A percentile compares a stretch with the other conserved stretches of the same genome.
Evolutionary conservation across 2,329 filamentous ascomycete genomes (phyloP).

Genomic region (Dactylellina cionopaga): DNA sequence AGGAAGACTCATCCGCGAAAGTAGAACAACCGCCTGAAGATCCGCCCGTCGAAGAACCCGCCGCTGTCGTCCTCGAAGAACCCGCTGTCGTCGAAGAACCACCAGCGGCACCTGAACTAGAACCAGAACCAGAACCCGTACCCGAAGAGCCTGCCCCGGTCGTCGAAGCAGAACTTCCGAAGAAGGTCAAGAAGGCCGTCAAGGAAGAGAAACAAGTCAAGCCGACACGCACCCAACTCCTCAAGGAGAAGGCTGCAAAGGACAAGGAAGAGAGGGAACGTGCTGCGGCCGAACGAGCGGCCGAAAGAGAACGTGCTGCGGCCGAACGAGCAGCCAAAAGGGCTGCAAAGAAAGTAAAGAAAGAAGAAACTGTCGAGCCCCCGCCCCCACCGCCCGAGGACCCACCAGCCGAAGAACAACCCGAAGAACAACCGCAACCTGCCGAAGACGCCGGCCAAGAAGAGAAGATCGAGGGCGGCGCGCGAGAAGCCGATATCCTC

Average conservation of each 20-base stretch:
- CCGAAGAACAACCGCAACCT: not conserved
- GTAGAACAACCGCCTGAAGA: conserved; percentile 18
- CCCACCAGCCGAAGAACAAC: conserved; percentile 17
- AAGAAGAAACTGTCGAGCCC: not conserved
- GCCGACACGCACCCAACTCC: conserved; percentile 39
- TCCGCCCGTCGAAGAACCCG: conserved; percentile 28
- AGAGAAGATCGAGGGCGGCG: conserved; percentile 8
- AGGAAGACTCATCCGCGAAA: conserved; percentile 34
- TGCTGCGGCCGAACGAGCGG: conserved; percentile 23
- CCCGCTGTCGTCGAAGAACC: conserved; percentile 7
- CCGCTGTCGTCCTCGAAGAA: no score
- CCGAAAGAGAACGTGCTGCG: conserved; percentile 30
- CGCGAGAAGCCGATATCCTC: conserved; percentile 34
- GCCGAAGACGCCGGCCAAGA: conserved; percentile 1
- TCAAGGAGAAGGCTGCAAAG: conserved; percentile 29
- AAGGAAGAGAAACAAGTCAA: conserved; percentile 34
- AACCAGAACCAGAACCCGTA: conserved; percentile 7
- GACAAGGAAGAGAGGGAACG: conserved; percentile 47
- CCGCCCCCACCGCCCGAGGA: conserved; percentile 24
- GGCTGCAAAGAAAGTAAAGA: conserved; percentile 20
- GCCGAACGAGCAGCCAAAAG: conserved; percentile 27
- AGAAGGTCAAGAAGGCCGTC: conserved; percentile 23
- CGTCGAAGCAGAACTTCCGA: conserved; percentile 28
- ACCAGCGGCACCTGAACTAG: conserved; percentile 8
- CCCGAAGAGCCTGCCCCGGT: conserved; percentile 40